These are phyloP conservation scores for Colletotrichum tofieldiae DNA, from an alignment of 2,329 filamentous ascomycete genomes.

Conservation along the genomic window DNA sequence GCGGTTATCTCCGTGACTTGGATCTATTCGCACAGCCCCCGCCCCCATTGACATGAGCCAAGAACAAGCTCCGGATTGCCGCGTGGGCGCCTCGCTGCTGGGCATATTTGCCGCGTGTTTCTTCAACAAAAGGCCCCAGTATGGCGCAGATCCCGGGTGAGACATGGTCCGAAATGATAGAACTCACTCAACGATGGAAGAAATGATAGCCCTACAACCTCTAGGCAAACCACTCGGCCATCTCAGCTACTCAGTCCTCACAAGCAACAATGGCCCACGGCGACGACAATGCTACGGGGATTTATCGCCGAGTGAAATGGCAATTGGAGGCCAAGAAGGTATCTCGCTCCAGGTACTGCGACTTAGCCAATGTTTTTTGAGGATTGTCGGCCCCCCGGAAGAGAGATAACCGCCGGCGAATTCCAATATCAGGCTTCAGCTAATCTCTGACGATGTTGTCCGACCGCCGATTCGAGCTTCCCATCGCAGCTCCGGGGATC, in stretches of 20 bases:
- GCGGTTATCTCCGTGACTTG: neutral
- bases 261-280: neutral
- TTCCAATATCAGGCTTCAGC: neutral
- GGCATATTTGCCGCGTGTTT: neutral
- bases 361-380: neutral
- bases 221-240: neutral
- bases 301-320: neutral
- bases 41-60: neutral
- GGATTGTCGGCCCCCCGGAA: neutral
- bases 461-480: constrained; percentile 38
- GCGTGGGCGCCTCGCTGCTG: constrained; percentile 2
- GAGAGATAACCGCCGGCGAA: neutral
- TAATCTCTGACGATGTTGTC: constrained; percentile 10
- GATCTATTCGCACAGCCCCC: neutral
- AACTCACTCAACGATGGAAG: neutral
- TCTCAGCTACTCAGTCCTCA: neutral
- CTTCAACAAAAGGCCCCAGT: neutral
- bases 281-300: neutral
- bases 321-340: neutral
- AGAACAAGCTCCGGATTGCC: constrained; percentile 1
- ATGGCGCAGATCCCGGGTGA: neutral
- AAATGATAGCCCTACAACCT: constrained; percentile 3
- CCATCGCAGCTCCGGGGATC: constrained; percentile 32
- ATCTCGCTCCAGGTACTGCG: neutral
- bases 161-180: neutral